phyloP scores from a whole-genome alignment of 768 basidiomycete genomes.

The Mycena epipterygia region DNA sequence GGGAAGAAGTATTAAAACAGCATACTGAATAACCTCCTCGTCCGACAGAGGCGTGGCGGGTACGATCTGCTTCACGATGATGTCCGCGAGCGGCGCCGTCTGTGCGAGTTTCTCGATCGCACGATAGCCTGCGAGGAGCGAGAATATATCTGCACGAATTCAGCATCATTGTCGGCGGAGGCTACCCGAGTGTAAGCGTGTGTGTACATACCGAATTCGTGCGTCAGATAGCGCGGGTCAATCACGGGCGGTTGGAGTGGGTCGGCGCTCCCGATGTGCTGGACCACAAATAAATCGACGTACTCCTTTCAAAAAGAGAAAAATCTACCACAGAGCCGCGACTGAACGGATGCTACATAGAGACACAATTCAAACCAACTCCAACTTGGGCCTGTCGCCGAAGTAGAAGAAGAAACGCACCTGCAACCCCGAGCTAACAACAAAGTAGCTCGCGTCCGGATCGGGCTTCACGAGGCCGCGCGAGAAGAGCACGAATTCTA shows the following conservation, averaged over 20 bases:
- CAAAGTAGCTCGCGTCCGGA: background rate
- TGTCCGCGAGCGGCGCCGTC: slow-evolving; percentile 12
- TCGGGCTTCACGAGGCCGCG: slow-evolving; percentile 6
- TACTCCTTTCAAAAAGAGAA: too few species aligned
- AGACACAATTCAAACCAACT: background rate
- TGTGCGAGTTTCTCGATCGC: slow-evolving; percentile 18
- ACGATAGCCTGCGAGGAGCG: slow-evolving; percentile 7
- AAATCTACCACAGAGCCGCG: slow-evolving; percentile 20
- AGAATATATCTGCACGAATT: slow-evolving; percentile 25
- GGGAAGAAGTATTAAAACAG: too few species aligned
- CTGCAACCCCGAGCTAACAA: slow-evolving; percentile 9
- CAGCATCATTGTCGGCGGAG: too few species aligned
- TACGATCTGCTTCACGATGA: slow-evolving; percentile 4
- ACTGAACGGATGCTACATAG: slow-evolving; percentile 22
- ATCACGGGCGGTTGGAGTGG: slow-evolving; percentile 20
- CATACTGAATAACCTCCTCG: slow-evolving; percentile 15
- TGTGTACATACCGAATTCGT: slow-evolving; percentile 25
- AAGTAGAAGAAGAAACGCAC: background rate
- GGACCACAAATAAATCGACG: background rate
- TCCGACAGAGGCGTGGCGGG: background rate
- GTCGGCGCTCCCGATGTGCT: slow-evolving; percentile 29
- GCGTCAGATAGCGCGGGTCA: slow-evolving; percentile 11
- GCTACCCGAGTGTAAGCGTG: too few species aligned
- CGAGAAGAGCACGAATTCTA: slow-evolving; percentile 22
- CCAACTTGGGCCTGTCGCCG: too few species aligned